Evolutionary conservation across 345 rosid genomes (phyloP), one percentile per base, ranked within the genome.

Genomic region (Hypericum androsaemum): DNA sequence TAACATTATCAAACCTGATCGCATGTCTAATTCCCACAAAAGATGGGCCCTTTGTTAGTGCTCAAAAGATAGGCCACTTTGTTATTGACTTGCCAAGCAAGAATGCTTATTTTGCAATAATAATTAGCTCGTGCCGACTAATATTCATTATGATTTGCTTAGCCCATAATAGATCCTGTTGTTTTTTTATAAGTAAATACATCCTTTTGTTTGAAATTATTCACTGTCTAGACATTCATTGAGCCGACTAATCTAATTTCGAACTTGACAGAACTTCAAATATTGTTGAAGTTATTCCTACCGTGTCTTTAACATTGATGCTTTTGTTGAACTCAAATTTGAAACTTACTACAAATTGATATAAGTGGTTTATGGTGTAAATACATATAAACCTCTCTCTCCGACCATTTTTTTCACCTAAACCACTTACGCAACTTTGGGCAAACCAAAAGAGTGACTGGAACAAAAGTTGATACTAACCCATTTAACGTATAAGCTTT

Each of bases 381-480:
- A 22, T 22, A 22, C 4, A 22, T 22, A 1, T 22, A 1, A 22
- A 22, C 32, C 32, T 22, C 32, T 49, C 47, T 53, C 41, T 6
- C 43, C 60, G 15, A 48, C 59, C 53, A 10, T 22, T 15, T n/a
- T 40, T 36, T 57, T 39, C 46, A 68, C 64, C 73, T 67, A 71
- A 71, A 61, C 66, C 75, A 64, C 64, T 54, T 36, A 7, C 64
- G 41, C 5, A 10, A 37, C 39, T 61, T 61, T 5, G 38, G 12
- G 57, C 12, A 4, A 37, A 50, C 50, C 13, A 32, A 39, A 6
- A 53, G 32, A 41, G 47, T 49, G 47, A 8, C 10, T 52, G 6
- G 50, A 55, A 49, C 56, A 12, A 52, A 22, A 22, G 32, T 22
- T 22, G 32, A 1, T 22, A 38, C 44, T 48, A 37, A 41, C 13